Base-by-base conservation (phyloP, 352 stramenopile genomes). In the Pythium chondricola region DNA sequence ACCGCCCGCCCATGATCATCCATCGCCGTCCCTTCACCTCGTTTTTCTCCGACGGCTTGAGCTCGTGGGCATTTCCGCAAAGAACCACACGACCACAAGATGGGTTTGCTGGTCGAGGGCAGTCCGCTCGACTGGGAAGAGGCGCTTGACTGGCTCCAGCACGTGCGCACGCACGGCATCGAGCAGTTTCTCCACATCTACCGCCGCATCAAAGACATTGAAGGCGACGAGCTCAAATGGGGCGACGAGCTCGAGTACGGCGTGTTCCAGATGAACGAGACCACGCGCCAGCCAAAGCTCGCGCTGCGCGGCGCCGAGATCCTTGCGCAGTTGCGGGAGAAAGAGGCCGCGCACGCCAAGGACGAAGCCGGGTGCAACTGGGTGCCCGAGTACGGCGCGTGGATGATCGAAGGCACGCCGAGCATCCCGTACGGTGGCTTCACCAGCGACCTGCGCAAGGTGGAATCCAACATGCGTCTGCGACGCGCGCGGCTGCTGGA, bases 351-450 rank as follows among this genome's bases (percentile, higher is more conserved):
- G 24, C 53, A 63, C 26, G 41, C 69, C 42, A 68, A 76, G 48
- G 69, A 72, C 8, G 92, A 98, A 63, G 25, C 38, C n/a, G 95
- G 93, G 13, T 98, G 92, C 71, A 97, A 82, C 52, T 99, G 96
- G 95, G 95, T 99, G 59, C 97, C 97, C 27, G 97, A 99, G 69
- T 99, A 99, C 66, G 97, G 97, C 35, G 83, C 88, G 11, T 99
- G 97, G 96, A 99, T 99, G 97, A 93, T 99, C 18, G 97, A 99
- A 75, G 92, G 94, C 37, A 99, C 96, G 43, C 96, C 97, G 14
- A 84, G 56, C 43, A 74, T 71, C 27, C 96, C 96, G 0, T 99
- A 99, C 63, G 88, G 82, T 33, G 93, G 94, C 47, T 98, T 98
- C 56, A 95, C 92, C 11, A 91, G 70, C 37, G 94, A 98, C 61